Percentiles rank a stretch among this genome's conserved stretches.
Conservation (phyloP, 139 green algal species). For the Tetratostichococcus sp. region DNA sequence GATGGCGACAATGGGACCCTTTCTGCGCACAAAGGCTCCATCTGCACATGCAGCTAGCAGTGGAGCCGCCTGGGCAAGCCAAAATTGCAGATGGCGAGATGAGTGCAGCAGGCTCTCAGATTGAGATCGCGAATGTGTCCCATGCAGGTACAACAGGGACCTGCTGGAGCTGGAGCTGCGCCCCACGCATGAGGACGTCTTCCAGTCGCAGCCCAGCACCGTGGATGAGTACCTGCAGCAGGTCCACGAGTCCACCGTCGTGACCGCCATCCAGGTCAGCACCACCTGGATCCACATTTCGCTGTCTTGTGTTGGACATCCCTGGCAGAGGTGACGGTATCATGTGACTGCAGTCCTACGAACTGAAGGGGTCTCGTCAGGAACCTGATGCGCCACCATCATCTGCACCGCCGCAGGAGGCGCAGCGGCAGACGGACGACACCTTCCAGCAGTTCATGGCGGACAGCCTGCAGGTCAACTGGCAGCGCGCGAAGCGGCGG, state of each 20-base stretch:
- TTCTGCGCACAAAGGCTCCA: no score
- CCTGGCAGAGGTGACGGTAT: no score
- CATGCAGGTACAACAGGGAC: constrained; percentile 53
- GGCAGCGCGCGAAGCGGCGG: constrained; percentile 64
- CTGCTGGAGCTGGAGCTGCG: constrained; percentile 69
- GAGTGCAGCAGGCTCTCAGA: no score
- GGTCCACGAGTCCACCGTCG: constrained; percentile 66
- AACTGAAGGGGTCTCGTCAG: no score
- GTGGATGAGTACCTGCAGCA: constrained; percentile 84
- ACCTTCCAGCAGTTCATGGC: constrained; percentile 81
- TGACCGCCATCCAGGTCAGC: constrained; percentile 54
- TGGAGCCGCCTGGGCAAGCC: no score
- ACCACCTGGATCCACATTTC: neutral
- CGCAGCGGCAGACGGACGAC: constrained; percentile 59
- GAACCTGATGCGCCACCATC: no score
- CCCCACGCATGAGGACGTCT: constrained; percentile 76
- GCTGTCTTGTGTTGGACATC: no score
- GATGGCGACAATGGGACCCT: no score
- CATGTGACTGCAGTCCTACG: no score
- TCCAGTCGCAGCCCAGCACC: constrained; percentile 58
- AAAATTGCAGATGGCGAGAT: no score
- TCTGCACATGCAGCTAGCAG: no score
- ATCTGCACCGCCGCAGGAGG: constrained; percentile 65
- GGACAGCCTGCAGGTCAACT: constrained; percentile 54
- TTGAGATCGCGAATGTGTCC: no score